A percentile compares a stretch with the other conserved stretches of the same genome.
phyloP scores from a whole-genome alignment of 2,329 filamentous ascomycete species.

The Exophiala calicioides region DNA sequence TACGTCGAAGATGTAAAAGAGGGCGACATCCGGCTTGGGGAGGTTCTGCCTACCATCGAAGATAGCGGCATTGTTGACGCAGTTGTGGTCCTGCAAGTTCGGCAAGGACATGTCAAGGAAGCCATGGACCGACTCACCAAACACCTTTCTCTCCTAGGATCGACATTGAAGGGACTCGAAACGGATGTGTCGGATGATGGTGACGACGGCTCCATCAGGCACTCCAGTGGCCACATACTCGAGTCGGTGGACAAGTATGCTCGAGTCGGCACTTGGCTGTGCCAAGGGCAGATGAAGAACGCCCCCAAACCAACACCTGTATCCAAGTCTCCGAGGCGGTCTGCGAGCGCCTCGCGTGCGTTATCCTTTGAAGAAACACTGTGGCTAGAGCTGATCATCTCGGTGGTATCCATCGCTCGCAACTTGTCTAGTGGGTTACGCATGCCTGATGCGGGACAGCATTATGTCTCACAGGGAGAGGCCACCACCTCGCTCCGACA shows the following conservation, averaged over 20 bases:
- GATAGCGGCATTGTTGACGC: conserved; percentile 88
- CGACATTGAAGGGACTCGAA: conserved; percentile 55
- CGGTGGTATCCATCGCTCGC: conserved; percentile 63
- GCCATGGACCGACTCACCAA: conserved; percentile 84
- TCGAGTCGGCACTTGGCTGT: conserved; percentile 93
- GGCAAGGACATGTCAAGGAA: conserved; percentile 77
- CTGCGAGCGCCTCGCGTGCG: conserved; percentile 50
- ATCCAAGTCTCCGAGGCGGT: conserved; percentile 44
- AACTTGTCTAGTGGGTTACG: conserved; percentile 52
- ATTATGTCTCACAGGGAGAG: conserved; percentile 33
- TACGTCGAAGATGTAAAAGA: conserved; percentile 77
- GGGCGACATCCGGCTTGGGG: conserved; percentile 75
- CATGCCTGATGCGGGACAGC: conserved; percentile 12
- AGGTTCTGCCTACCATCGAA: conserved; percentile 84
- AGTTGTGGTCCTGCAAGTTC: conserved; percentile 84
- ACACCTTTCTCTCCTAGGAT: conserved; percentile 78
- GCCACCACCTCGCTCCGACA: conserved; percentile 69
- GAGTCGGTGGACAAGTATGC: conserved; percentile 83
- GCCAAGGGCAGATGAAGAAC: conserved; percentile 71
- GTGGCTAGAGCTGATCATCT: conserved; percentile 67
- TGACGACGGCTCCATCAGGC: conserved; percentile 60
- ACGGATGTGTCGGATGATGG: conserved; percentile 54
- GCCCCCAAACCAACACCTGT: conserved; percentile 38
- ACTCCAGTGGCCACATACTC: conserved; percentile 72
- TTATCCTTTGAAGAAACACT: conserved; percentile 63